Base-by-base conservation (phyloP, 208 protist species). In the Strigomonas culicis region DNA sequence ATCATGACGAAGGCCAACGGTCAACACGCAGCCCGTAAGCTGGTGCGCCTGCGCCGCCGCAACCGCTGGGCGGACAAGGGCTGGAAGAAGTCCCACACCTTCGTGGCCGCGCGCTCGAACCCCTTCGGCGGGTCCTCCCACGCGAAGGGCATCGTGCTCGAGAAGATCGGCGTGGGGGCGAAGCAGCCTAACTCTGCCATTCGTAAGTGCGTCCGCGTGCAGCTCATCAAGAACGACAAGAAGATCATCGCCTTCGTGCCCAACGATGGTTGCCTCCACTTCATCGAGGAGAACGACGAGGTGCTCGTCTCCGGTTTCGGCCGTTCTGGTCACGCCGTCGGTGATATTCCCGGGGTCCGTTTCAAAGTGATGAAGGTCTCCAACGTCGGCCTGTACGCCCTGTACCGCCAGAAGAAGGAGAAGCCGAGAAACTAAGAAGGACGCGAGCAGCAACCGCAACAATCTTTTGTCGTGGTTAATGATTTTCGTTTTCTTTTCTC, bases 101-200 rank as follows among this genome's bases (percentile, higher is more conserved):
- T 93, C 63, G 94, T 97, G 32, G 83, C 84, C 27, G 77, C 97
- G 73, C 99, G 99, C 88, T 90, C 95, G 66, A 98, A 99, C 79
- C 98, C 98, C 47, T 99, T 99, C 82, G 92, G 86, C 66, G 98
- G 98, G 62, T 94, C 98, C 44, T 99, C 98, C 25, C 97, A 99
- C 90, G 98, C 97, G 56, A 99, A 99, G 84, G 99, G 98, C 52
- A 99, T 99, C 63, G 98, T 99, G 36, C 74, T 99, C 63, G 98
- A 99, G 91, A 99, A 99, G 93, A 94, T 99, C 70, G 99, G 98
- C 80, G 98, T 99, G 81, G 98, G 99, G 79, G 95, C 98, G 56
- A 99, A 99, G 86, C 99, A 99, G 97, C 99, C 99, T 74, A 99
- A 99, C 98, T 99, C 99, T 74, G 99, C 99, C 62, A 99, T 99